Conservation (phyloP, 192 early-diverging fungal genomes). For the Coemansia sp. region DNA sequence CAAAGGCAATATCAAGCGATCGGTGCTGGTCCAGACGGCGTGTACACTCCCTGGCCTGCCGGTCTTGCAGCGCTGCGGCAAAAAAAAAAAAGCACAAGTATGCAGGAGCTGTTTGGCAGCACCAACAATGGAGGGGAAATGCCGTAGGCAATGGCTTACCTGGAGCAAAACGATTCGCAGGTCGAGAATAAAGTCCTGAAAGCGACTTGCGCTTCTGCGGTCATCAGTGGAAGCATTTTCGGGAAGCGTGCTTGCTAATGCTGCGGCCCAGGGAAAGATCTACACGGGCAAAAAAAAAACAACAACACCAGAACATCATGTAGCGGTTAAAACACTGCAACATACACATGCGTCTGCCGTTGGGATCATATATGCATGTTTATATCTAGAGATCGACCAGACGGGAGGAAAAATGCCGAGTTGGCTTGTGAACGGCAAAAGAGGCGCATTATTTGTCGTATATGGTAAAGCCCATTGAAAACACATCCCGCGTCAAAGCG, state of each 20-base stretch:
- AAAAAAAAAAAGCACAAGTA: background rate
- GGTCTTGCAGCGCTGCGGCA: background rate
- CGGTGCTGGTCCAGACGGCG: background rate
- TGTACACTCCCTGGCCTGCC: background rate
- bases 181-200: constrained; percentile 51
- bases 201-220: constrained; percentile 37
- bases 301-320: background rate
- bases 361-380: background rate
- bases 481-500: background rate
- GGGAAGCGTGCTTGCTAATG: constrained; percentile 35
- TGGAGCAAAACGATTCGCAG: constrained; percentile 53
- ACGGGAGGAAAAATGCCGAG: background rate
- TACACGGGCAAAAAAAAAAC: constrained; percentile 15
- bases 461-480: background rate
- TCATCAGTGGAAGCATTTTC: constrained; percentile 23
- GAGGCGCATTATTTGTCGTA: background rate
- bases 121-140: background rate
- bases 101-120: background rate
- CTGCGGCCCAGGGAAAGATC: constrained; percentile 56
- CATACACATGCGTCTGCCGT: background rate
- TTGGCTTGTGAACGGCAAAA: background rate
- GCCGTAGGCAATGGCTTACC: constrained; percentile 21
- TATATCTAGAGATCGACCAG: background rate
- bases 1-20: background rate
- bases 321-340: background rate